phyloP scores from a whole-genome alignment of 2,329 filamentous ascomycete species.

The Neurospora crassa region DNA sequence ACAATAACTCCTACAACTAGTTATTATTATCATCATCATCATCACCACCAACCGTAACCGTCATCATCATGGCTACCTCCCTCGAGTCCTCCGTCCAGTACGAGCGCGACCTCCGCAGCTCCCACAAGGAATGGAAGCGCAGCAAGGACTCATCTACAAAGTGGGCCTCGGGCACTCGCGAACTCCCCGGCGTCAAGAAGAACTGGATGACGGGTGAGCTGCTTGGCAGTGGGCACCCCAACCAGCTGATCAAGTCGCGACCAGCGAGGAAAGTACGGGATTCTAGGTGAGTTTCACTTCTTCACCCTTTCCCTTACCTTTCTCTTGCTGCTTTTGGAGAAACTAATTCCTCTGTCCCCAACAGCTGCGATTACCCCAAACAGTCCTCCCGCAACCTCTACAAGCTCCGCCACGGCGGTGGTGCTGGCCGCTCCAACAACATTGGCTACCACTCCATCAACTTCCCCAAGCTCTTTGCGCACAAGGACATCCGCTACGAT shows the following conservation, averaged over 20 bases:
- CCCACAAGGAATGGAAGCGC: constrained; percentile 33
- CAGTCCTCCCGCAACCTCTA: background rate
- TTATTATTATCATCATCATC: too few species aligned
- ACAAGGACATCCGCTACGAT: constrained; percentile 27
- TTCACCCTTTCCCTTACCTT: background rate
- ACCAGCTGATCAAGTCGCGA: constrained; percentile 25
- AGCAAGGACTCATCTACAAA: constrained; percentile 32
- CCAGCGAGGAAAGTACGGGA: constrained; percentile 23
- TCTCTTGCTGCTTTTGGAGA: background rate
- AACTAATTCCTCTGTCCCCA: constrained; percentile 5
- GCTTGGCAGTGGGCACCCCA: constrained; percentile 17
- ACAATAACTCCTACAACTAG: too few species aligned
- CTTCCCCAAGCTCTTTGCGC: constrained; percentile 24
- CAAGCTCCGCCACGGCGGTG: constrained; percentile 1
- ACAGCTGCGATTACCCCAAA: background rate
- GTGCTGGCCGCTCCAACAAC: constrained; percentile 8
- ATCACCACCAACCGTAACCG: background rate
- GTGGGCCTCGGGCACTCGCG: constrained; percentile 31
- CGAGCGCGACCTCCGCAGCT: constrained; percentile 35
- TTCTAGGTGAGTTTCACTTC: constrained; percentile 21
- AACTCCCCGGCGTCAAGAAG: constrained; percentile 19
- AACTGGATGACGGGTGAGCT: constrained; percentile 9
- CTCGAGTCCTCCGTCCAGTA: constrained; percentile 19
- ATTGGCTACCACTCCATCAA: constrained; percentile 4
- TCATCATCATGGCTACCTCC: constrained; percentile 17